These are phyloP conservation scores for Colletotrichum zoysiae DNA, from an alignment of 2,329 filamentous ascomycete genomes.

Conservation along the genomic window DNA sequence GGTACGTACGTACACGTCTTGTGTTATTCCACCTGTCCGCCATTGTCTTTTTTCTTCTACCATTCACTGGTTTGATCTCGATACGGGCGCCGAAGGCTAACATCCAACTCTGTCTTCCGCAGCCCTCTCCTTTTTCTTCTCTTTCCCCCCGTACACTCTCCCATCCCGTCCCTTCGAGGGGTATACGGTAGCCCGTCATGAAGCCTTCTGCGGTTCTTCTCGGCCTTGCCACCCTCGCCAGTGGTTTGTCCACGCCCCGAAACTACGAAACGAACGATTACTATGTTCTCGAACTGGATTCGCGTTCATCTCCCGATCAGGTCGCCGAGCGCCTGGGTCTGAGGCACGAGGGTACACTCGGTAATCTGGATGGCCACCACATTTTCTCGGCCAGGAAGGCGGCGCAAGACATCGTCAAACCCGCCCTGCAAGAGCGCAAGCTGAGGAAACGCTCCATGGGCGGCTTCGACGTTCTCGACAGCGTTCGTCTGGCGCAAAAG, in stretches of 20 bases:
- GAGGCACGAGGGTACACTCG: slow-evolving; percentile 83
- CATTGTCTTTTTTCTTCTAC: neutral
- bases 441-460: slow-evolving; percentile 71
- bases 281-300: slow-evolving; percentile 88
- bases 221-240: slow-evolving; percentile 63
- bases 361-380: slow-evolving; percentile 83
- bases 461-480: slow-evolving; percentile 73
- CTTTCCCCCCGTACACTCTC: neutral
- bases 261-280: slow-evolving; percentile 89
- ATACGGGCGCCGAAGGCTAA: slow-evolving; percentile 27
- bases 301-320: slow-evolving; percentile 72
- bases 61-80: slow-evolving; percentile 4
- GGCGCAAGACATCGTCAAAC: slow-evolving; percentile 69
- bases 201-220: slow-evolving; percentile 65
- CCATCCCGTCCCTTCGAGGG: slow-evolving; percentile 31
- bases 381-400: slow-evolving; percentile 82
- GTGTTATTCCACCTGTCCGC: slow-evolving; percentile 4
- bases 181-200: slow-evolving; percentile 54
- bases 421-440: slow-evolving; percentile 65
- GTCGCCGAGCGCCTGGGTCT: slow-evolving; percentile 81
- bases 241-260: slow-evolving; percentile 67
- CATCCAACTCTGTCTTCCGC: slow-evolving; percentile 1
- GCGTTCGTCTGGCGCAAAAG: slow-evolving; percentile 84
- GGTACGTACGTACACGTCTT: slow-evolving; percentile 17
- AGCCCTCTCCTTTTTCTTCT: slow-evolving; percentile 12